Base-by-base conservation (phyloP, 495 filamentous ascomycete genomes). In the Arthonia radiata region DNA sequence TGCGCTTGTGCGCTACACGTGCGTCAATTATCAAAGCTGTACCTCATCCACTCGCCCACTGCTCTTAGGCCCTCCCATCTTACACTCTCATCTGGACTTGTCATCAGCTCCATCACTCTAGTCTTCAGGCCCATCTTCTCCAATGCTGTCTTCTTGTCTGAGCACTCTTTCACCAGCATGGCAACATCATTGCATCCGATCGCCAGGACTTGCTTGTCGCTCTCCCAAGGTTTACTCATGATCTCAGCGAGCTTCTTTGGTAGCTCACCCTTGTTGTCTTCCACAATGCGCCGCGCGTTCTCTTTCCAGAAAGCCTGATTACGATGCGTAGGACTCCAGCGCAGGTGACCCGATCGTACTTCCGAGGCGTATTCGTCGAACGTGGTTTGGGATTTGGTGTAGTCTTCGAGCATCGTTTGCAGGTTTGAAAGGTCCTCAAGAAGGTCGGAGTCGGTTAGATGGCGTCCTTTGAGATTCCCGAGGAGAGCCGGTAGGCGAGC, bases 141-240 rank as follows among this genome's bases (percentile, higher is more conserved):
- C 39, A 93, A 56, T 47, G 76, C 70, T 17, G 49, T 48, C 35
- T 82, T 56, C 47, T 71, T 75, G 50, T 90, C 83, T 4, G 86
- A 79, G 26, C 82, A 70, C 49, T 89, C 81, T 40, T 75, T 80
- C 14, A 97, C 83, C 28, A 97, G 51, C 31, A 56, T 71, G 9
- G 79, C 82, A 12, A 94, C 61, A 46, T 97, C 86, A 41, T 93
- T 93, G 49, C 81, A 93, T 13, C 72, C 89, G 44, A 94, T 86
- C 0, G 89, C 86, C 33, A 97, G 58, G 13, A 94, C 83, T 39
- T 86, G 74, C 56, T 91, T 93, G 47, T 94, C 89, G 31, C 67
- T 72, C 9, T 81, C 76, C 81, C 81, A 93, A 25, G 41, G 46
- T 54, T 89, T 81, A 16, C 58, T 52, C 49, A 97, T 57, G 22